These are phyloP conservation scores for Excoecaria cochinchinensis DNA, from an alignment of 345 rosid genomes.

Conservation along the genomic window DNA sequence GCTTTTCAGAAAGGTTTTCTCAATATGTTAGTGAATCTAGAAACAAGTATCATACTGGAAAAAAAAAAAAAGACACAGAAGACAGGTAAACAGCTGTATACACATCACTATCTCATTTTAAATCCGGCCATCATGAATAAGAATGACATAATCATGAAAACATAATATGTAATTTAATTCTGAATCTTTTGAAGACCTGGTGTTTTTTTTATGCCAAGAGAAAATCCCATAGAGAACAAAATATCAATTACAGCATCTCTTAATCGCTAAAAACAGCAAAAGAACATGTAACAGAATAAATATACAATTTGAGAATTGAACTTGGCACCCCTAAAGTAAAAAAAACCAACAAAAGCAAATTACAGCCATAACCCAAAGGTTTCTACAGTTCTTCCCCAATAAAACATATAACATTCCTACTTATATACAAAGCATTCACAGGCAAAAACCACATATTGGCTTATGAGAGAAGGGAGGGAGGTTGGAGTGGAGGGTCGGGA, in stretches of 20 bases:
- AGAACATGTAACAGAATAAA: background rate
- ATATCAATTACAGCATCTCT: background rate
- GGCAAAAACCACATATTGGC: background rate
- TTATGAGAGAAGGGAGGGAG: background rate
- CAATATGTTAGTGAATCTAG: background rate
- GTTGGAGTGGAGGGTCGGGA: background rate
- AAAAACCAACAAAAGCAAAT: background rate
- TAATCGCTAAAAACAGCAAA: background rate
- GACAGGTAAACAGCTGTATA: background rate
- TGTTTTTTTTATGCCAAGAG: background rate
- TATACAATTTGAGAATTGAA: background rate
- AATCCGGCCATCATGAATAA: too few species aligned
- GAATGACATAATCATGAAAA: background rate
- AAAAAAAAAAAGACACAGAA: background rate
- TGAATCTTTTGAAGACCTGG: background rate
- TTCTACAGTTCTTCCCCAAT: background rate
- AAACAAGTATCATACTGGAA: background rate
- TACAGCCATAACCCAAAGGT: background rate
- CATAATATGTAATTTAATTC: background rate
- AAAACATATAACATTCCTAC: background rate
- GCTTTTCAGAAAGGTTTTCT: slow-evolving; percentile 7
- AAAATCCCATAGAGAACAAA: background rate
- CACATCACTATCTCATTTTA: background rate
- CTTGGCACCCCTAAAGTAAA: background rate
- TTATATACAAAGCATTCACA: background rate